Evolutionary conservation across 2,329 filamentous ascomycete species (phyloP), one percentile per base, ranked within the genome.

Genomic region (Xenoacremonium recifei): DNA sequence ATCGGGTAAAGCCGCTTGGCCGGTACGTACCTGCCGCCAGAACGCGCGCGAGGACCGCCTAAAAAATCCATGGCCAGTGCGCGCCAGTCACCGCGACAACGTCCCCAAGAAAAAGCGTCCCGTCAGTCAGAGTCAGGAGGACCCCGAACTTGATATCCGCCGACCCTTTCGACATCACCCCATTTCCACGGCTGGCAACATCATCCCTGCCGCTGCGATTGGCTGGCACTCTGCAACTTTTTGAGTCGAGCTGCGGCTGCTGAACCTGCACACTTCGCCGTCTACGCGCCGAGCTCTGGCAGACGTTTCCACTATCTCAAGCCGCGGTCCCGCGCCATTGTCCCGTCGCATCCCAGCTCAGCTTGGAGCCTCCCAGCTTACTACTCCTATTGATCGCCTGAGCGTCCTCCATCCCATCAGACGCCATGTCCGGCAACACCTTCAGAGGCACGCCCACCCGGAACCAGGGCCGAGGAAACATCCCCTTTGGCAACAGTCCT

Each of bases 361-460:
- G 39, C 45, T 45, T 40, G 35, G 40, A 47, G 48, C 43, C 18
- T 48, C 35, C 40, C 44, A 35, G 42, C 42, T 49, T 40, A 50
- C 47, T 53, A 53, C 39, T 7, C 12, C 7, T 31, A 11, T 31
- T 15, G 29, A 31, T 7, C 29, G 7, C 29, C 13, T 27, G 13
- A 6, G 17, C 29, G 7, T 31, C 29, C n/a, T n/a, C 29, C 29
- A 15, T n/a, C 7, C 29, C n/a, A 45, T 29, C 49, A 46, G 47
- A 49, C 56, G 56, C 62, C 61, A 79, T 80, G 76, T 79, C 77
- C 46, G 71, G 70, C 61, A 76, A 74, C 61, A 87, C 84, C 44
- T 74, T 84, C 67, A 78, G 85, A 72, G 82, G 83, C 56, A 88
- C 84, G 48, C 85, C 85, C 56, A 85, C 62, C 63, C 77, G 80